Evolutionary conservation across 768 basidiomycete species (phyloP), one percentile per base, ranked within the genome.

Genomic region (Mycena vitilis): DNA sequence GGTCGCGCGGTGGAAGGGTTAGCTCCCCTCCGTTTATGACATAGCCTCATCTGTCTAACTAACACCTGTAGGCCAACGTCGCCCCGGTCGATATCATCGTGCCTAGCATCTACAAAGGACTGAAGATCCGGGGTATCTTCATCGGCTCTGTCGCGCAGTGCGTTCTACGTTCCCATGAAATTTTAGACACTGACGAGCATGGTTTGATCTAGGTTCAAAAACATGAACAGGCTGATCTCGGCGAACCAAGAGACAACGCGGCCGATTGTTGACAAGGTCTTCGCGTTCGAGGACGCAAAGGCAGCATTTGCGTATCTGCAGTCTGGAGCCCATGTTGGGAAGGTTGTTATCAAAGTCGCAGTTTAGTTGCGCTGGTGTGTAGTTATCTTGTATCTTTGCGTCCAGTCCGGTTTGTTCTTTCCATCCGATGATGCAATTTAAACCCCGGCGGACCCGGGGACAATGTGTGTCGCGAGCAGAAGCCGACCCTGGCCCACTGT

Each of bases 101-200:
- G 22, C 63, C 62, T 9, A 73, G 79, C 16, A 83, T 89, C 34
- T 71, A 45, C 52, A 85, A 81, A 69, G 80, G 80, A 2, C 77
- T 85, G 42, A 75, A 72, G 23, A 66, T 89, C 44, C 84, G 86
- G 6, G 88, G 89, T 5, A 82, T 90, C 34, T 80, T 85, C 40
- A 81, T 89, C 60, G 89, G 89, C 38, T 86, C 86, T 13, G 82
- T 88, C n/a, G 78, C 82, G n/a, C 87, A 88, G 86, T 88, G 72
- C 52, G 86, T 78, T 38, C 15, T 30, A 30, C 30, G 3, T 30
- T 30, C 5, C 3, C 30, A 30, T 30, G 13, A 13, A 16, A 16
- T 36, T 6, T 0, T 9, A 20, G 10, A 34, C 15, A 1, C 20
- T 5, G 11, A 54, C 38, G 6, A 38, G 37, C 22, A 45, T 37